A percentile compares a stretch with the other conserved stretches of the same genome.
phyloP scores from a whole-genome alignment of 1,139 yeast genomes.

The Yamadazyma sp. region DNA sequence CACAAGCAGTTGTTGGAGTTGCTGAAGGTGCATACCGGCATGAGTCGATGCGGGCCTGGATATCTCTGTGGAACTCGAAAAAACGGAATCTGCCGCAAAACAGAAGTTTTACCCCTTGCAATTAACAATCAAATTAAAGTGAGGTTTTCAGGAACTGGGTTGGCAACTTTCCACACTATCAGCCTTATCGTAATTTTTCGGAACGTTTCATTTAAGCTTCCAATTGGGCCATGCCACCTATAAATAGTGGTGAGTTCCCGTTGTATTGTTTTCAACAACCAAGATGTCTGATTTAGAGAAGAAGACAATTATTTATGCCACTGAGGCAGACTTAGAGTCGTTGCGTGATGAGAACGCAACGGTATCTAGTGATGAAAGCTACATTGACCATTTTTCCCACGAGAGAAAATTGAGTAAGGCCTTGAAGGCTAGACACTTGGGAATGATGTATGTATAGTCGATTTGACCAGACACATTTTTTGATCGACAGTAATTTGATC shows the following conservation, averaged over 20 bases:
- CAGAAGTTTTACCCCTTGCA: no score
- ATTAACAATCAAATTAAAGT: no score
- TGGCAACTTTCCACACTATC: background rate
- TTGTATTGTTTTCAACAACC: no score
- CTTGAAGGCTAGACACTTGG: conserved; percentile 38
- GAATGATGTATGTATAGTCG: conserved; percentile 28
- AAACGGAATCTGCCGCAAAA: no score
- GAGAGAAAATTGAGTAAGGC: conserved; percentile 28
- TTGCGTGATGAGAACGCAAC: conserved; percentile 2
- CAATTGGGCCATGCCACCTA: no score
- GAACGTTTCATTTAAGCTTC: no score
- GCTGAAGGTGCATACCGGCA: no score
- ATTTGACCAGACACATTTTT: background rate
- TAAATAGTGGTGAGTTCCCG: no score
- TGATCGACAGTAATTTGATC: background rate
- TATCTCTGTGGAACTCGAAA: no score
- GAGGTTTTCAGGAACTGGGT: background rate
- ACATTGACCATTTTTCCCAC: conserved; percentile 14
- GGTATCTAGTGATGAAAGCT: conserved; percentile 3
- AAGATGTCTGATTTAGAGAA: conserved; percentile 6
- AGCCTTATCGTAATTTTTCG: background rate
- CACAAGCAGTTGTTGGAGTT: no score
- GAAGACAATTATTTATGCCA: conserved; percentile 8
- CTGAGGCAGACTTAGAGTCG: conserved; percentile 12
- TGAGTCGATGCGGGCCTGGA: no score